Evolutionary conservation across 345 rosid species (phyloP).

Genomic region (Iberis pinnata): DNA sequence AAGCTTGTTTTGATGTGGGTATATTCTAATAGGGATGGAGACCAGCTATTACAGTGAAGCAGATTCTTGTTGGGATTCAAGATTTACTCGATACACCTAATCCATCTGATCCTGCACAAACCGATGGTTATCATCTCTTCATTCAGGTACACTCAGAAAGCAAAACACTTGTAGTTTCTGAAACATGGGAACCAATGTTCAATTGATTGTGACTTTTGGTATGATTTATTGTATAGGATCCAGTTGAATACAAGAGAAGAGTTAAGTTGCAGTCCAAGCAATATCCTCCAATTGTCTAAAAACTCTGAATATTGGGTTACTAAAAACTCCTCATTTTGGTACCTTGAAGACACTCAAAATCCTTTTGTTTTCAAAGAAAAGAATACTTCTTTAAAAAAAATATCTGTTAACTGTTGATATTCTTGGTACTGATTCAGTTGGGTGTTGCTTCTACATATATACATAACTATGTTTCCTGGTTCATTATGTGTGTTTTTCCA

Average conservation of each 20-base stretch:
- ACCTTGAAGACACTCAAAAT: conserved; percentile 17
- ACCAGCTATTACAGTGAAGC: conserved; percentile 88
- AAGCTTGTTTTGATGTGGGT: neutral
- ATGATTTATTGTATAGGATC: conserved; percentile 44
- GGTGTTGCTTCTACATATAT: conserved; percentile 19
- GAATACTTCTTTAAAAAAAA: too few relatives aligned
- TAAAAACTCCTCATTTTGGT: conserved; percentile 26
- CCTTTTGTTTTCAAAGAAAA: conserved; percentile 18
- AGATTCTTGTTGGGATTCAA: conserved; percentile 85
- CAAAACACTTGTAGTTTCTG: neutral
- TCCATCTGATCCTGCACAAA: conserved; percentile 84
- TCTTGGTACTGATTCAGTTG: conserved; percentile 27
- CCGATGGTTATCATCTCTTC: conserved; percentile 85
- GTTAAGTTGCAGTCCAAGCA: conserved; percentile 85
- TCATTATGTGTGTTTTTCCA: too few relatives aligned
- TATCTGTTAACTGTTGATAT: conserved; percentile 28
- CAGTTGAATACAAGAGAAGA: conserved; percentile 73
- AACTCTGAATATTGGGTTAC: too few relatives aligned
- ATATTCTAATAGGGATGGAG: conserved; percentile 69
- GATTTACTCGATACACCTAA: conserved; percentile 86
- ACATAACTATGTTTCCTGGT: too few relatives aligned
- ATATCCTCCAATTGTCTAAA: conserved; percentile 60
- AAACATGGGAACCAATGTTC: too few relatives aligned
- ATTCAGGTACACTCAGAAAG: conserved; percentile 48
- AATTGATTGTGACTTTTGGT: neutral